A percentile compares a stretch with the other conserved stretches of the same genome.
phyloP scores from a whole-genome alignment of 805 yeast genomes.

The Kodamaea hsintzibuensis region DNA sequence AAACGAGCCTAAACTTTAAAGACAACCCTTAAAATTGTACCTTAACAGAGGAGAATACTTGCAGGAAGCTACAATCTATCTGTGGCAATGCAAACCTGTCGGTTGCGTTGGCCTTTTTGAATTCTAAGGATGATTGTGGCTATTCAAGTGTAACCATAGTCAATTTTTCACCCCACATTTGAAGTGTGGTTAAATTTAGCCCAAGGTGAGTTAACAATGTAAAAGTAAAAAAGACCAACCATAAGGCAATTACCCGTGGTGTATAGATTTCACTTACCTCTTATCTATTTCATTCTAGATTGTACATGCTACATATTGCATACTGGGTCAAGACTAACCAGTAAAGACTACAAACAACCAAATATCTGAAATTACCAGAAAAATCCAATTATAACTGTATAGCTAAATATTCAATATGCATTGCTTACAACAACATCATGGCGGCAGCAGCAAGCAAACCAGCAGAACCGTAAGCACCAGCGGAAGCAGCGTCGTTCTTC shows the following conservation, averaged over 20 bases:
- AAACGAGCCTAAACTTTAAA: background rate
- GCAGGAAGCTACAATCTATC: background rate
- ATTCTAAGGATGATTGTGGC: background rate
- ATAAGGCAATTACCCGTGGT: too few relatives aligned
- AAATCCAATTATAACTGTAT: background rate
- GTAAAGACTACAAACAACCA: too few relatives aligned
- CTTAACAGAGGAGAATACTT: background rate
- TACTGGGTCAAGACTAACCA: too few relatives aligned
- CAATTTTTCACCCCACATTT: background rate
- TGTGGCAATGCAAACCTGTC: background rate
- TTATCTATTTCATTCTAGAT: too few relatives aligned
- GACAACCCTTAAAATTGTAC: background rate
- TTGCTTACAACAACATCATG: constrained; percentile 24
- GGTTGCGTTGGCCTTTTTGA: background rate
- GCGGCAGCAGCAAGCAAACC: constrained; percentile 29
- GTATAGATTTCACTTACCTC: too few relatives aligned
- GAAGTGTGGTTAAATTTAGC: background rate
- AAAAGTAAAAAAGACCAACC: too few relatives aligned
- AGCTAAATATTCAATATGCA: background rate
- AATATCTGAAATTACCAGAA: background rate
- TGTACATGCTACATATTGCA: too few relatives aligned
- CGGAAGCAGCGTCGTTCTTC: constrained; percentile 12
- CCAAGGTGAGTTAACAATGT: too few relatives aligned
- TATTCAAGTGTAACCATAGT: background rate
- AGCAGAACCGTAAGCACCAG: constrained; percentile 19